A percentile compares a stretch with the other conserved stretches of the same genome.
Evolutionary conservation across 352 stramenopile species (phyloP).

Genomic region (Pythium pyrilobum): DNA sequence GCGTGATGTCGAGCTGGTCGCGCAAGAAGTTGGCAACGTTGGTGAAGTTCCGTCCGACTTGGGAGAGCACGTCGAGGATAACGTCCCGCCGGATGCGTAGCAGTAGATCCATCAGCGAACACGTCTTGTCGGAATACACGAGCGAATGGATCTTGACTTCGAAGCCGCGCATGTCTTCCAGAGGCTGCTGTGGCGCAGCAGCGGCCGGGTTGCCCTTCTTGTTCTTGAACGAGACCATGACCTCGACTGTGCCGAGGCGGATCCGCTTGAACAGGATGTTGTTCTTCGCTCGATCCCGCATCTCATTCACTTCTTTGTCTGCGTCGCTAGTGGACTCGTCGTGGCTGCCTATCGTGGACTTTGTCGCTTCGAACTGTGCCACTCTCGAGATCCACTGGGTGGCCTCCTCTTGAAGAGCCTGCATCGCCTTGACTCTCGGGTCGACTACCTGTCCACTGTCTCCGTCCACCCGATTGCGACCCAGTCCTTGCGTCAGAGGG

Average conservation of each 20-base stretch:
- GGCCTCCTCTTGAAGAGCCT: constrained; percentile 38
- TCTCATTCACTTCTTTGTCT: constrained; percentile 28
- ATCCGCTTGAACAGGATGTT: constrained; percentile 81
- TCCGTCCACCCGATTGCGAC: constrained; percentile 18
- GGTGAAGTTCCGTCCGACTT: constrained; percentile 82
- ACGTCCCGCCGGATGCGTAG: constrained; percentile 76
- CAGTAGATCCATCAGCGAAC: constrained; percentile 62
- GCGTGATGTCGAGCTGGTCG: constrained; percentile 67
- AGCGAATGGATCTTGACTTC: constrained; percentile 82
- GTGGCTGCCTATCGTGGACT: neutral
- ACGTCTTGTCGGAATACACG: constrained; percentile 86
- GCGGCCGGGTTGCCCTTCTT: constrained; percentile 33
- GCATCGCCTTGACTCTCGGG: constrained; percentile 14
- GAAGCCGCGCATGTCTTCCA: constrained; percentile 85
- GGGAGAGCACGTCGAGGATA: constrained; percentile 74
- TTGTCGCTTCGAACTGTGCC: constrained; percentile 10
- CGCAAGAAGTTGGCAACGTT: constrained; percentile 82
- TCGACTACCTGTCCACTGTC: neutral
- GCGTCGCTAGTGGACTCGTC: neutral
- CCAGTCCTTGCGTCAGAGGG: constrained; percentile 36
- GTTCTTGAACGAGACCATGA: constrained; percentile 82
- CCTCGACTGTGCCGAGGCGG: constrained; percentile 66
- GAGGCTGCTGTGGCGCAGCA: constrained; percentile 26
- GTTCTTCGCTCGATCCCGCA: constrained; percentile 37
- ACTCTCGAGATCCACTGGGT: constrained; percentile 32